Percentiles rank a stretch among this genome's conserved stretches.
Evolutionary conservation across 805 yeast species (phyloP).

Genomic region (Dipodascus geniculatus): DNA sequence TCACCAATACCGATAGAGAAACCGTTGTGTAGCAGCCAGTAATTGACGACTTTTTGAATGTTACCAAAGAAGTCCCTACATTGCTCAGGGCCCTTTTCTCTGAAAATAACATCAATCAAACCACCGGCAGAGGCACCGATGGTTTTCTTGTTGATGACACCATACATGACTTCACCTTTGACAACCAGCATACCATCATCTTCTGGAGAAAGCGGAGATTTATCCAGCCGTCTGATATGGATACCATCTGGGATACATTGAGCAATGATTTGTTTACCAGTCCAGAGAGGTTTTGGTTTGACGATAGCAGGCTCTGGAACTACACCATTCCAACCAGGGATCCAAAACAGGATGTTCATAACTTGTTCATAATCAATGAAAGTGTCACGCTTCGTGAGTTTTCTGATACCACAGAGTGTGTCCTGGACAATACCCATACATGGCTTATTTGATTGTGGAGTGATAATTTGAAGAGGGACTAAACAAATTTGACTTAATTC

Average conservation of each 20-base stretch:
- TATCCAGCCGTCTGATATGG: slow-evolving; percentile 84
- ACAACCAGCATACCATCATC: slow-evolving; percentile 93
- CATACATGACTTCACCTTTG: slow-evolving; percentile 94
- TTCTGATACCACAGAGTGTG: slow-evolving; percentile 93
- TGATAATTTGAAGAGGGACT: slow-evolving; percentile 93
- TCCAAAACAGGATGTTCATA: slow-evolving; percentile 95
- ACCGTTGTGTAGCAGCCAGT: slow-evolving; percentile 92
- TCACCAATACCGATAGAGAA: slow-evolving; percentile 99
- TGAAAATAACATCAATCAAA: slow-evolving; percentile 89
- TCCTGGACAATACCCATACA: slow-evolving; percentile 99
- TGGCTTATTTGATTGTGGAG: slow-evolving; percentile 97
- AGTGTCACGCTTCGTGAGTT: slow-evolving; percentile 82
- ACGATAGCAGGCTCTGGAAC: slow-evolving; percentile 91
- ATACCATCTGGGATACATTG: slow-evolving; percentile 94
- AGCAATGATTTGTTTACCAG: slow-evolving; percentile 90
- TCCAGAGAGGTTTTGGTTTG: slow-evolving; percentile 94
- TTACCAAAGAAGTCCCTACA: slow-evolving; percentile 88
- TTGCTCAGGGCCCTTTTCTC: slow-evolving; percentile 89
- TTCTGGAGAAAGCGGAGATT: slow-evolving; percentile 73
- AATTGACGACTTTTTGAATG: slow-evolving; percentile 90
- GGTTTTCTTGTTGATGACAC: slow-evolving; percentile 96
- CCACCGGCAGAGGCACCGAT: slow-evolving; percentile 99
- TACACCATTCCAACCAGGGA: slow-evolving; percentile 97
- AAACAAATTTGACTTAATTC: slow-evolving; percentile 92
- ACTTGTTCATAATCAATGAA: slow-evolving; percentile 89